phyloP scores from a whole-genome alignment of 2,329 filamentous ascomycete genomes.

The Trichoderma simmonsii region DNA sequence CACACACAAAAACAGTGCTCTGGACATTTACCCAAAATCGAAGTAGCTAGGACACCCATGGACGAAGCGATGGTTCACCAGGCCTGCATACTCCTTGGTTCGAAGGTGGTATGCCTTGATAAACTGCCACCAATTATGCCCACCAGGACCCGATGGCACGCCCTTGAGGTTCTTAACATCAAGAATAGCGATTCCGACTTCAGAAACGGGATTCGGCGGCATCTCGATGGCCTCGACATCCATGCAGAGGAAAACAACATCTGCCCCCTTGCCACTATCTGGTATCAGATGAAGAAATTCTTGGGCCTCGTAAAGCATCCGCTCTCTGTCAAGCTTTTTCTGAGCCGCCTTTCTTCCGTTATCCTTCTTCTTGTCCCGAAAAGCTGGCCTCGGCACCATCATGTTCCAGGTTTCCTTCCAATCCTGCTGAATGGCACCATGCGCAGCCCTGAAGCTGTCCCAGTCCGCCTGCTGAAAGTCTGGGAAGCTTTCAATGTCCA shows the following conservation, averaged over 20 bases:
- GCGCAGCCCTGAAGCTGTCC: conserved; percentile 24
- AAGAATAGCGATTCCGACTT: conserved; percentile 79
- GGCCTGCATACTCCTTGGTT: conserved; percentile 63
- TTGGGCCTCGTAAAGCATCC: conserved; percentile 62
- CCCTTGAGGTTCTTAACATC: conserved; percentile 60
- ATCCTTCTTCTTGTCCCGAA: conserved; percentile 39
- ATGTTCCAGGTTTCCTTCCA: conserved; percentile 21
- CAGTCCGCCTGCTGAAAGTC: conserved; percentile 37
- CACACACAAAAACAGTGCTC: neutral
- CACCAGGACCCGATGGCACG: conserved; percentile 58
- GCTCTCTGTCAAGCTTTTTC: conserved; percentile 49
- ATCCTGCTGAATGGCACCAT: neutral
- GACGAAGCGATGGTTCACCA: conserved; percentile 67
- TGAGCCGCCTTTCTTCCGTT: conserved; percentile 45
- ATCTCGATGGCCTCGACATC: conserved; percentile 82
- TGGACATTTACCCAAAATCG: conserved; percentile 64
- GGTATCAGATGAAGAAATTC: conserved; percentile 63
- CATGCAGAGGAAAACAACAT: conserved; percentile 66
- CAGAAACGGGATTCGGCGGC: conserved; percentile 66
- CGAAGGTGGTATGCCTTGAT: conserved; percentile 75
- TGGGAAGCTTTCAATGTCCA: conserved; percentile 34
- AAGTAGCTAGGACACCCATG: conserved; percentile 70
- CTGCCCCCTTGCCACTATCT: conserved; percentile 4
- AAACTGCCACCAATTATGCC: conserved; percentile 61
- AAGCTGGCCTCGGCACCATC: conserved; percentile 23